Evolutionary conservation across 768 basidiomycete species (phyloP).

Genomic region (Leucosporidium yakuticum): DNA sequence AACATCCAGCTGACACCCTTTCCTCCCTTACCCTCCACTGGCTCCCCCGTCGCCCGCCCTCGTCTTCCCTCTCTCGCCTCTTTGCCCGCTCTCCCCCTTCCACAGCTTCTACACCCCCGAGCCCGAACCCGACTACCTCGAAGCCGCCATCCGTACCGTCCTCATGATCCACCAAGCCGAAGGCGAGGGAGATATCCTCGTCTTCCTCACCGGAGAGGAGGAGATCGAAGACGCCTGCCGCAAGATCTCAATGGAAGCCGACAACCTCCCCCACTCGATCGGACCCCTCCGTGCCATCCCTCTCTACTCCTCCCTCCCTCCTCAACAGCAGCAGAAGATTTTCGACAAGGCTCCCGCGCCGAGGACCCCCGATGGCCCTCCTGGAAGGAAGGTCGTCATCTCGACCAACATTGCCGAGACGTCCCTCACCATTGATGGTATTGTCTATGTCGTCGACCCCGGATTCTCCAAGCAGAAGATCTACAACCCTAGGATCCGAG

Average conservation of each 20-base stretch:
- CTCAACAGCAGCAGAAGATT: slow-evolving; percentile 90
- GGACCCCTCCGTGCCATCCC: slow-evolving; percentile 87
- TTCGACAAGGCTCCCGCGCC: slow-evolving; percentile 80
- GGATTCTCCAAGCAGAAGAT: slow-evolving; percentile 98
- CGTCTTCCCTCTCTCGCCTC: background rate
- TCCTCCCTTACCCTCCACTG: too few species aligned
- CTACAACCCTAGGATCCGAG: slow-evolving; percentile 94
- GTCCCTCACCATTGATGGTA: slow-evolving; percentile 93
- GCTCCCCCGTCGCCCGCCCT: background rate
- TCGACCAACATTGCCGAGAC: slow-evolving; percentile 98
- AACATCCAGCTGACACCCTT: too few species aligned
- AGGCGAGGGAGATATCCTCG: slow-evolving; percentile 80
- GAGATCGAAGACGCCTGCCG: slow-evolving; percentile 95
- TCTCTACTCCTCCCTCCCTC: slow-evolving; percentile 89
- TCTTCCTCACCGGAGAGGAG: slow-evolving; percentile 97
- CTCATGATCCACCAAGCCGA: slow-evolving; percentile 96
- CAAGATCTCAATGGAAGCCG: slow-evolving; percentile 85
- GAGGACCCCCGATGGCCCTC: slow-evolving; percentile 59
- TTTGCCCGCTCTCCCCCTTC: background rate
- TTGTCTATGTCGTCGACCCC: slow-evolving; percentile 98
- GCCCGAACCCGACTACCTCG: slow-evolving; percentile 91
- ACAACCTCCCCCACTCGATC: slow-evolving; percentile 67
- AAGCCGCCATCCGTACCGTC: slow-evolving; percentile 91
- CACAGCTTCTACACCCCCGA: slow-evolving; percentile 72
- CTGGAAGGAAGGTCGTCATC: slow-evolving; percentile 87